Base-by-base conservation (phyloP, 768 basidiomycete species). In the Phallus indusiatus region DNA sequence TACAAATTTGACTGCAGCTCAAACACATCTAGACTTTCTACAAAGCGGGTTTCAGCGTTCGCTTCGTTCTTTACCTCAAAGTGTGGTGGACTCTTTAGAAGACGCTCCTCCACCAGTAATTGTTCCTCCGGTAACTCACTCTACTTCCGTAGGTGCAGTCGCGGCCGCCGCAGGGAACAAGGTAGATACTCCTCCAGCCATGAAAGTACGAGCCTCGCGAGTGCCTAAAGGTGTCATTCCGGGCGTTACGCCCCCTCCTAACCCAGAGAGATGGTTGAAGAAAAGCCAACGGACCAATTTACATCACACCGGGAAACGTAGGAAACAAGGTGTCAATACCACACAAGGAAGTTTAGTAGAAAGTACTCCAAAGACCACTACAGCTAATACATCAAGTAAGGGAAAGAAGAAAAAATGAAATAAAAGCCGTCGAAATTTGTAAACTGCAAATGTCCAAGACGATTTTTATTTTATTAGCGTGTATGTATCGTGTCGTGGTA, bases 191-290 rank as follows among this genome's bases (percentile, higher is more conserved):
- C 67, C 69, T 33, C 63, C 66, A 22, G 64, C 47, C 48, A 65
- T 61, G 59, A 81, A 80, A 68, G 77, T 80, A 64, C 78, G 85
- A 60, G 79, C 71, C 71, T 80, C 81, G 62, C 83, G 88, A 67
- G 77, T 91, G 17, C 89, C 90, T 14, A 76, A 80, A 56, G 85
- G 86, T n/a, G 85, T 91, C 20, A 70, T 83, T 22, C 86, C 83
- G 17, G 89, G 90, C 18, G 82, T 88, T 12, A 90, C 89, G 4
- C 88, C 89, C 28, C 78, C 83, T 17, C 90, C 90, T 34, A 90
- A 92, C 72, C 88, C 90, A 22, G 90, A 92, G 69, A 75, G 90
- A 62, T 92, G 90, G 90, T 69, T 92, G 61, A 92, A 92, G 81
- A 92, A 90, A 75, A 86, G 81, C 55, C 88, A 90, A 69, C 76